Evolutionary conservation across 2,329 filamentous ascomycete genomes (phyloP).

Genomic region (Aspergillus alliaceus): DNA sequence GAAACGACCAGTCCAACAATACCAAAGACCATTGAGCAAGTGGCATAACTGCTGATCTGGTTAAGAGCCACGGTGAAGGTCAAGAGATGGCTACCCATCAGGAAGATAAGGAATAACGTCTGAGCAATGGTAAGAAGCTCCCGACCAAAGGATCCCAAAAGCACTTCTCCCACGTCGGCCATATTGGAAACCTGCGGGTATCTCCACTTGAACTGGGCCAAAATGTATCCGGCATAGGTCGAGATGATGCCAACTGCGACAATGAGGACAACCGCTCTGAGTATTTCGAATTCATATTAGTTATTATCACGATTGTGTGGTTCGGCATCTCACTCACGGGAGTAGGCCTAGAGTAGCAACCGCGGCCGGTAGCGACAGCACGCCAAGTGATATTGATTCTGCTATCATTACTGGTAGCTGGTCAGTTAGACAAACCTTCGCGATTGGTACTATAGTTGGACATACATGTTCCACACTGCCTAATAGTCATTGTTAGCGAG

Average conservation of each 20-base stretch:
- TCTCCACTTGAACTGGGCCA: constrained; percentile 57
- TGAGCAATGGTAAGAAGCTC: constrained; percentile 64
- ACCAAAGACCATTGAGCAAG: constrained; percentile 64
- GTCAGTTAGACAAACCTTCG: neutral
- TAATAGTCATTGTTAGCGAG: constrained; percentile 34
- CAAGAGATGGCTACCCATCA: constrained; percentile 69
- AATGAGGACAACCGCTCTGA: constrained; percentile 53
- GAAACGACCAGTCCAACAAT: constrained; percentile 60
- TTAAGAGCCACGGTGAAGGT: constrained; percentile 70
- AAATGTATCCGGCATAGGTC: constrained; percentile 59
- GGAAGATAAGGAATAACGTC: constrained; percentile 64
- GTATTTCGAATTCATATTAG: neutral
- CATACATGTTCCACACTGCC: constrained; percentile 40
- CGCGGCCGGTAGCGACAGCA: neutral
- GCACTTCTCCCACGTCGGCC: constrained; percentile 64
- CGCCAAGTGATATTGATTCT: neutral
- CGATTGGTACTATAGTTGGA: neutral
- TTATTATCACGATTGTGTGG: neutral
- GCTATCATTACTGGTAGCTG: neutral
- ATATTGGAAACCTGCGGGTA: constrained; percentile 64
- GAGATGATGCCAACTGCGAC: constrained; percentile 55
- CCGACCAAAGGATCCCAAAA: constrained; percentile 61
- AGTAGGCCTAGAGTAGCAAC: neutral
- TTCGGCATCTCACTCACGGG: neutral
- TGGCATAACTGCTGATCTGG: constrained; percentile 60